These are phyloP conservation scores for Pichia sp. DNA, from an alignment of 1,139 yeast genomes.

Conservation along the genomic window DNA sequence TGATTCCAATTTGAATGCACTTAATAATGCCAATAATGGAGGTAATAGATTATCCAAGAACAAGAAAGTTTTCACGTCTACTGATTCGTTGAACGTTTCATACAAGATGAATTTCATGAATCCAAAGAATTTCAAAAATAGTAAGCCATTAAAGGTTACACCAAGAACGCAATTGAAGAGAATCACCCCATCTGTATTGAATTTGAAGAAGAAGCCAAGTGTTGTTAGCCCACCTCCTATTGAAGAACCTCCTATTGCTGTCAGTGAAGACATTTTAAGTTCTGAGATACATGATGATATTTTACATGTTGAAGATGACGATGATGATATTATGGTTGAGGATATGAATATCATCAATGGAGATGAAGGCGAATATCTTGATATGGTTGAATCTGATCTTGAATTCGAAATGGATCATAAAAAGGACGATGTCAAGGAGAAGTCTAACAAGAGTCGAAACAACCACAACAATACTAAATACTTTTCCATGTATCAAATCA, in stretches of 20 bases:
- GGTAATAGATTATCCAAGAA: constrained; percentile 1
- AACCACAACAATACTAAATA: background rate
- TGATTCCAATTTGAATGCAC: background rate
- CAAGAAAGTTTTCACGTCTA: constrained; percentile 14
- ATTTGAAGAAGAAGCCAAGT: constrained; percentile 12
- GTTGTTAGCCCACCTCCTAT: constrained; percentile 8
- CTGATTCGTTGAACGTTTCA: constrained; percentile 29
- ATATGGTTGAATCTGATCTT: background rate
- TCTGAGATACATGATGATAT: constrained; percentile 4
- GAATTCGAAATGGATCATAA: background rate
- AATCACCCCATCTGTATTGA: constrained; percentile 23
- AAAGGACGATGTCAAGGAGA: background rate
- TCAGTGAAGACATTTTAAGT: constrained; percentile 1
- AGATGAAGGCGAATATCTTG: constrained; percentile 1
- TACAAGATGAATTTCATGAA: constrained; percentile 29
- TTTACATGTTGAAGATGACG: constrained; percentile 10
- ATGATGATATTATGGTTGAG: constrained; percentile 9
- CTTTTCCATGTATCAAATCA: constrained; percentile 14
- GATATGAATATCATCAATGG: constrained; percentile 7
- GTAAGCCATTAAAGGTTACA: constrained; percentile 23
- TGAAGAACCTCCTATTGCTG: background rate
- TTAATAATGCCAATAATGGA: background rate
- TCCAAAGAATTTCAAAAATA: constrained; percentile 19
- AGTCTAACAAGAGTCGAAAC: background rate
- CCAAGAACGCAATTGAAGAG: constrained; percentile 28